These are phyloP conservation scores for Talaromyces sp. DNA, from an alignment of 2,329 filamentous ascomycete species.

Conservation along the genomic window DNA sequence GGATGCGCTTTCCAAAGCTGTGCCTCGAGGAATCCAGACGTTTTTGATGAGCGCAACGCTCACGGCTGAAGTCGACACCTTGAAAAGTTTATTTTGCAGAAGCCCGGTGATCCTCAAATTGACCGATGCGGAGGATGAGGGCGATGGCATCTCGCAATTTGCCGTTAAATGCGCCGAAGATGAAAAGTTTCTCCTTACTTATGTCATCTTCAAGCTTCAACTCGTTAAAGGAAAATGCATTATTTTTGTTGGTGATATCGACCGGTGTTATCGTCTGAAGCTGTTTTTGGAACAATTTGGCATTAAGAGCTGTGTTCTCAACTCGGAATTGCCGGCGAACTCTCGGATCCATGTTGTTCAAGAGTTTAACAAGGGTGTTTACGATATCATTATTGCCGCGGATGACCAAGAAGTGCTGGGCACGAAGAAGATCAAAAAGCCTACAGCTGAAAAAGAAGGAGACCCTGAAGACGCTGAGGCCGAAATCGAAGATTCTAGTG, in stretches of 20 bases:
- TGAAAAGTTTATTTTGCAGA: slow-evolving; percentile 80
- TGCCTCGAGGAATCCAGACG: slow-evolving; percentile 83
- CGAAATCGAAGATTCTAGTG: slow-evolving; percentile 29
- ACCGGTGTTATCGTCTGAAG: slow-evolving; percentile 86
- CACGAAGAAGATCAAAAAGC: slow-evolving; percentile 32
- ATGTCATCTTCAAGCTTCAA: slow-evolving; percentile 92
- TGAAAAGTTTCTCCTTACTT: slow-evolving; percentile 89
- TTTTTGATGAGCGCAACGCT: slow-evolving; percentile 92
- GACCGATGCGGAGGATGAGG: slow-evolving; percentile 73
- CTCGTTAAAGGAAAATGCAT: slow-evolving; percentile 90
- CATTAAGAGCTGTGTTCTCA: slow-evolving; percentile 86
- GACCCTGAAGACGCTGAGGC: slow-evolving; percentile 20
- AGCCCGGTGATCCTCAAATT: slow-evolving; percentile 75
- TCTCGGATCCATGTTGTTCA: slow-evolving; percentile 90
- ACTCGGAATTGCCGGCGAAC: slow-evolving; percentile 90
- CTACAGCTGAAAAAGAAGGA: slow-evolving; percentile 5
- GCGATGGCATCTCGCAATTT: slow-evolving; percentile 76
- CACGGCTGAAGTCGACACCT: slow-evolving; percentile 75
- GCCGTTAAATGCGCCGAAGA: slow-evolving; percentile 90
- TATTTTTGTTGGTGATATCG: slow-evolving; percentile 78
- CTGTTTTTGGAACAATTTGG: slow-evolving; percentile 96
- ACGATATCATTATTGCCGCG: slow-evolving; percentile 95
- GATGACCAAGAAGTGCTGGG: slow-evolving; percentile 85
- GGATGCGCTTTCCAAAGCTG: slow-evolving; percentile 66
- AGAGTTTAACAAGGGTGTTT: slow-evolving; percentile 93